phyloP scores from a whole-genome alignment of 352 stramenopile species.

The Pseudoperonospora humuli region DNA sequence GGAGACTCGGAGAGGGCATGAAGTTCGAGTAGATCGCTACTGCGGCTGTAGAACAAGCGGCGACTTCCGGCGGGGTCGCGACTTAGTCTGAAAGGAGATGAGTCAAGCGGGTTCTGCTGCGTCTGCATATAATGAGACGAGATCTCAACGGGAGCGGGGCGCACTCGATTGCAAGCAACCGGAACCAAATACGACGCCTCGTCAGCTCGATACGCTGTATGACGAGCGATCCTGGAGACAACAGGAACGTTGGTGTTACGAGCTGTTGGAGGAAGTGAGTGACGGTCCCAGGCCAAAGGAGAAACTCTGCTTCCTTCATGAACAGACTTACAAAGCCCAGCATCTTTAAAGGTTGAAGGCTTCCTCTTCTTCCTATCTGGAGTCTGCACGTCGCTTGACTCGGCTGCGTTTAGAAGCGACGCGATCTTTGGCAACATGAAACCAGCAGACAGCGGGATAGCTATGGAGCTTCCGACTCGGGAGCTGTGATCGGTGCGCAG shows the following conservation, averaged over 20 bases:
- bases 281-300: background rate
- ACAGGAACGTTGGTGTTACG: background rate
- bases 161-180: background rate
- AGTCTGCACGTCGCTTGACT: background rate
- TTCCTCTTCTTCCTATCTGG: background rate
- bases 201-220: background rate
- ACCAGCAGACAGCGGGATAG: background rate
- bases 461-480: slow-evolving; percentile 6
- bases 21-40: slow-evolving; percentile 7
- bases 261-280: background rate
- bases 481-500: background rate
- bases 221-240: slow-evolving; percentile 4
- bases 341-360: background rate
- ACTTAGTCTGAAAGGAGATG: background rate
- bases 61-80: slow-evolving; percentile 1
- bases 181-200: background rate
- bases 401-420: slow-evolving; percentile 6
- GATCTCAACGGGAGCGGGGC: slow-evolving; percentile 1
- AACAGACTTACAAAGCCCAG: background rate
- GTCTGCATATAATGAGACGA: background rate
- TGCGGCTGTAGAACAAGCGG: slow-evolving; percentile 11
- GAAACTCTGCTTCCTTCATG: background rate
- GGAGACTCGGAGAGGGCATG: slow-evolving; percentile 7
- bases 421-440: slow-evolving; percentile 10
- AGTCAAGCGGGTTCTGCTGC: background rate